Conservation (phyloP, 495 filamentous ascomycete species). For the Evansstolkia leycettana region DNA sequence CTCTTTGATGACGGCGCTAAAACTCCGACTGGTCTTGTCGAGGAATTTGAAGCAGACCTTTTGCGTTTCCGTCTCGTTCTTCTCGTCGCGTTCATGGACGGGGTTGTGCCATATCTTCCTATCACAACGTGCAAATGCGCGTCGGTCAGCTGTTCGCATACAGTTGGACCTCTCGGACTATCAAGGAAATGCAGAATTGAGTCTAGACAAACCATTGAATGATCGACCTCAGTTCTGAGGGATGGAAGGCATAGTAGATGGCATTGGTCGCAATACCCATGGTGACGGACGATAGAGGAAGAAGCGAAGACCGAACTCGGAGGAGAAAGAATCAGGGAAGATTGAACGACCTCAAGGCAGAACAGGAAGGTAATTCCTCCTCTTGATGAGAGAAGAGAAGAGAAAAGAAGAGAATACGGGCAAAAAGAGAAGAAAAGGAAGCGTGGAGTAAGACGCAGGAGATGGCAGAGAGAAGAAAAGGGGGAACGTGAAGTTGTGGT, state of each 20-base stretch:
- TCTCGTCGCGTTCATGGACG: conserved; percentile 67
- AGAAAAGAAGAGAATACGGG: background rate
- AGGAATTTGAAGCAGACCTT: conserved; percentile 77
- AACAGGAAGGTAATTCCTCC: no score
- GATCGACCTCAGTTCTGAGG: conserved; percentile 67
- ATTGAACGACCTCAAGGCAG: no score
- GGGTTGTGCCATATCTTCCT: conserved; percentile 97
- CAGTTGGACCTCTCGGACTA: background rate
- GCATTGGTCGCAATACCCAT: conserved; percentile 46
- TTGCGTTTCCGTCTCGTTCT: conserved; percentile 61
- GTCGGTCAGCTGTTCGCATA: conserved; percentile 3
- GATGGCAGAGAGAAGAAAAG: conserved; percentile 2
- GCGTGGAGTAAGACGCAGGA: conserved; percentile 2
- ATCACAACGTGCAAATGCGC: conserved; percentile 4
- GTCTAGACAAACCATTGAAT: conserved; percentile 69
- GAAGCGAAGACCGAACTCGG: conserved; percentile 2
- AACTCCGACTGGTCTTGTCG: conserved; percentile 82
- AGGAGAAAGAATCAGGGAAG: background rate
- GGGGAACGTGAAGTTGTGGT: no score
- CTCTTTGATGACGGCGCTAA: conserved; percentile 88
- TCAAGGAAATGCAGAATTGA: background rate
- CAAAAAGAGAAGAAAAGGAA: conserved; percentile 3
- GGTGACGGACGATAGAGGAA: conserved; percentile 8
- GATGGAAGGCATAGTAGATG: conserved; percentile 68
- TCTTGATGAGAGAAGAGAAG: no score